Evolutionary conservation across 2,329 filamentous ascomycete species (phyloP), one percentile per base, ranked within the genome.

Genomic region (Penicillium olsonii): DNA sequence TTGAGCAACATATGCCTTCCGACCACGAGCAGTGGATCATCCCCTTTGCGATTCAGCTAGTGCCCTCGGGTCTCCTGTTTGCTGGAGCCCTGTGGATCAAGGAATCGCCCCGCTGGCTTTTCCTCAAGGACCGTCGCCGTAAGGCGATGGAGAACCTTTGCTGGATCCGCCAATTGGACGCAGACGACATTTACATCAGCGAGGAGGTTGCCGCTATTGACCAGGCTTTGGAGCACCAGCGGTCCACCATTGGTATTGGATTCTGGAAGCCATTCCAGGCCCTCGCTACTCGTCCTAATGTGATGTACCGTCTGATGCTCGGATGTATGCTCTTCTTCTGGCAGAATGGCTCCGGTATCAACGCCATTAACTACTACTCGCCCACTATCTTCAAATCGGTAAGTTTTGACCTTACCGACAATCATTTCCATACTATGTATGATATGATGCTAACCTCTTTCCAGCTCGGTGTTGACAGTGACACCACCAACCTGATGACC

Each of bases 331-430:
- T 92, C 17, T 92, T 92, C 76, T 75, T 92, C 45, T 90, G 84
- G 79, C 88, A 92, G 71, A 92, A 92, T 59, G 85, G 85, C 40
- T 79, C 75, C 3, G 87, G 87, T 6, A 90, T 90, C 71, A 90
- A 90, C 59, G 87, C 87, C n/a, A 85, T 88, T 72, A 90, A 90
- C 75, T 90, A 90, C 72, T 89, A 87, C 68, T 78, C 75, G 1
- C 85, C 86, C 0, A 85, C 81, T 0, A 81, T 89, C 17, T 88
- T 90, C 76, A 78, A 15, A 43, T 48, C 43, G 14, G 55, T 58
- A 45, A 40, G 52, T 35, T 18, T 2, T 11, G 11, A 4, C 10
- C 12, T 4, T 8, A 14, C 8, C n/a, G 11, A 6, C 9, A 8
- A 27, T 4, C 27, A 27, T 3, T 20, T 17, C 17, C 9, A 12